Evolutionary conservation across 495 filamentous ascomycete genomes (phyloP), one percentile per base, ranked within the genome.

Genomic region (Aspergillus baeticus): DNA sequence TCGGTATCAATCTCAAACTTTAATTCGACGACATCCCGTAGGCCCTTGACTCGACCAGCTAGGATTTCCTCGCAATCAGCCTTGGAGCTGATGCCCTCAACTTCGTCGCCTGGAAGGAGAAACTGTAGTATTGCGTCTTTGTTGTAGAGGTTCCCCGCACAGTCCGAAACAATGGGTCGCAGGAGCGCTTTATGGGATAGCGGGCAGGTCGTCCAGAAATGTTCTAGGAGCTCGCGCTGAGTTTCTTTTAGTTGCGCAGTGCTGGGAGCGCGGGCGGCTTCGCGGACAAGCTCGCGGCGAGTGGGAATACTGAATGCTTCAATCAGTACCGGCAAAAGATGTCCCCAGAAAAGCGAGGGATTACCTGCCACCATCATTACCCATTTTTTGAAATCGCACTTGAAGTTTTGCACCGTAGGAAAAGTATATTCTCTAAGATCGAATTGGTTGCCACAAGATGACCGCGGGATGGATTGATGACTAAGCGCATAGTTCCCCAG

Each of bases 201-300:
- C 0, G 92, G 91, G 57, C 93, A 95, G 49, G 84, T 87, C 0
- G 78, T 84, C 94, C 94, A 98, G 68, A 82, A 81, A 69, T 98
- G 88, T 62, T 84, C 81, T 70, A 90, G 88, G 29, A 86, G 85
- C 65, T 96, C 92, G 68, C 86, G 83, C 63, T 87, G 87, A 3
- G 88, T 84, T 63, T 92, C 92, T 75, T 97, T 98, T 10, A 96
- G 69, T 73, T 98, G 89, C 36, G 89, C 87, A n/a, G 90, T 87
- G 34, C 86, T 95, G 23, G 88, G 90, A 34, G 80, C 79, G 44
- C 87, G 86, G 23, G 91, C 89, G 33, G 92, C 90, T 69, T 89
- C 85, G 63, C 92, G 91, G 70, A 98, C 94, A 33, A 99, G 88
- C 69, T 99, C 94, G 50, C 94, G 88, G 29, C 94, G 90, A 45